Conservation (phyloP, 2,329 filamentous ascomycete species). For the Amphichorda felina region DNA sequence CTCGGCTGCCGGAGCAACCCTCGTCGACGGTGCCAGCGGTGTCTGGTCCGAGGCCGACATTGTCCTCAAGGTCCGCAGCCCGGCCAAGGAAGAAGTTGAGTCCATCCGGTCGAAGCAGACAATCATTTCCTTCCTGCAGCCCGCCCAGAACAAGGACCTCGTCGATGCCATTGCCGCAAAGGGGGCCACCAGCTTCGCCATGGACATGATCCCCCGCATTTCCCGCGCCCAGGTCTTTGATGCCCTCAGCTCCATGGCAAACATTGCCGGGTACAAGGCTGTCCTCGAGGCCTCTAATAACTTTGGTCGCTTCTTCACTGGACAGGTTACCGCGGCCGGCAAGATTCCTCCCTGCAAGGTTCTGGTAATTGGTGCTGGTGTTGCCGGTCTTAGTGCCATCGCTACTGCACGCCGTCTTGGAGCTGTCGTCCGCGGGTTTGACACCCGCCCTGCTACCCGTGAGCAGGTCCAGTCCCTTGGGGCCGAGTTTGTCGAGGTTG, state of each 20-base stretch:
- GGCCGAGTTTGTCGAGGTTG: constrained; percentile 82
- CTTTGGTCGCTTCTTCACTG: constrained; percentile 79
- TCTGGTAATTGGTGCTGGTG: constrained; percentile 79
- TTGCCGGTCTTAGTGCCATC: constrained; percentile 81
- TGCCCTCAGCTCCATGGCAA: constrained; percentile 84
- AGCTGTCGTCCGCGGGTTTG: constrained; percentile 81
- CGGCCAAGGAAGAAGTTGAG: constrained; percentile 54
- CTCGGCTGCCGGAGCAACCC: constrained; percentile 62
- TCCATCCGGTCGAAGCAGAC: constrained; percentile 58
- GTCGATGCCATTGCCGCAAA: constrained; percentile 61
- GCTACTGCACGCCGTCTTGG: constrained; percentile 77
- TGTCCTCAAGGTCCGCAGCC: constrained; percentile 72
- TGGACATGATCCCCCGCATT: constrained; percentile 88
- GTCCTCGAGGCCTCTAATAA: constrained; percentile 82
- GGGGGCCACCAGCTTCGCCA: constrained; percentile 69
- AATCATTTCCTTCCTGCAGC: constrained; percentile 74
- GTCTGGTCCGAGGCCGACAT: constrained; percentile 70
- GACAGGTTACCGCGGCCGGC: constrained; percentile 81
- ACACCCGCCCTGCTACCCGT: constrained; percentile 76
- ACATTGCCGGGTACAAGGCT: constrained; percentile 88
- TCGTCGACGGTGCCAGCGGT: constrained; percentile 54
- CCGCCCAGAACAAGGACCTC: constrained; percentile 64
- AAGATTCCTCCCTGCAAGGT: constrained; percentile 88
- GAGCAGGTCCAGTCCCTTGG: constrained; percentile 87
- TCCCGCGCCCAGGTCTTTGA: constrained; percentile 83